Evolutionary conservation across 73 alveolate genomes (phyloP).

Genomic region (Effrenium voratum): DNA sequence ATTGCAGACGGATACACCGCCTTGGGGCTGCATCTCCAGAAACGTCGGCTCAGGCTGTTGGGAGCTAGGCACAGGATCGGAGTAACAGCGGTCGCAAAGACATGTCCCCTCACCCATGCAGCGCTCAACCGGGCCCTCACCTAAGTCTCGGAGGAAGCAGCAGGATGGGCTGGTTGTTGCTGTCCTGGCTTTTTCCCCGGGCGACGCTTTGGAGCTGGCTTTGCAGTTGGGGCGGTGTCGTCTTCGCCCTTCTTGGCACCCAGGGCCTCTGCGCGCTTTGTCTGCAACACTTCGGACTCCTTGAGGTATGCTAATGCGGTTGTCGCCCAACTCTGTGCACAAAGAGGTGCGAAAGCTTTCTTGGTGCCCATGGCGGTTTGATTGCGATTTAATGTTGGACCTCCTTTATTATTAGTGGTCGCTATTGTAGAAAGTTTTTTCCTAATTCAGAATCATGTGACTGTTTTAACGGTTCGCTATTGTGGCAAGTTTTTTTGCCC

Average conservation of each 20-base stretch:
- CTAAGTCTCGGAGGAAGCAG: background rate
- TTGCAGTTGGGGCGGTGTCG: background rate
- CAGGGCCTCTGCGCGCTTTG: background rate
- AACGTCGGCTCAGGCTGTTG: background rate
- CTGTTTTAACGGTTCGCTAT: too few species aligned
- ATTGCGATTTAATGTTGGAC: background rate
- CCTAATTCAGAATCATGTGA: too few species aligned
- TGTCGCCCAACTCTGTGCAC: background rate
- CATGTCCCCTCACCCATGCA: background rate
- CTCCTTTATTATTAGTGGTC: too few species aligned
- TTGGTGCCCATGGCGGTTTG: background rate
- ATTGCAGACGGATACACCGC: too few species aligned
- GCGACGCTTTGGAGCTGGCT: background rate
- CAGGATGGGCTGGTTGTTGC: background rate
- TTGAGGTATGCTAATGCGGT: background rate
- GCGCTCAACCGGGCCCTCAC: background rate
- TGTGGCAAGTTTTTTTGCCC: too few species aligned
- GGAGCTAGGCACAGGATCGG: background rate
- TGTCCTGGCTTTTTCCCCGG: background rate
- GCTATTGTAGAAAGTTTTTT: too few species aligned
- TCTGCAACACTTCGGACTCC: background rate
- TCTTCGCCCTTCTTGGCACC: background rate
- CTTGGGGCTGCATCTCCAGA: background rate
- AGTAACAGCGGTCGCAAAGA: background rate
- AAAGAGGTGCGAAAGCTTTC: background rate